These are phyloP conservation scores for Fusarium sp. DNA, from an alignment of 2,329 filamentous ascomycete species.

Conservation along the genomic window DNA sequence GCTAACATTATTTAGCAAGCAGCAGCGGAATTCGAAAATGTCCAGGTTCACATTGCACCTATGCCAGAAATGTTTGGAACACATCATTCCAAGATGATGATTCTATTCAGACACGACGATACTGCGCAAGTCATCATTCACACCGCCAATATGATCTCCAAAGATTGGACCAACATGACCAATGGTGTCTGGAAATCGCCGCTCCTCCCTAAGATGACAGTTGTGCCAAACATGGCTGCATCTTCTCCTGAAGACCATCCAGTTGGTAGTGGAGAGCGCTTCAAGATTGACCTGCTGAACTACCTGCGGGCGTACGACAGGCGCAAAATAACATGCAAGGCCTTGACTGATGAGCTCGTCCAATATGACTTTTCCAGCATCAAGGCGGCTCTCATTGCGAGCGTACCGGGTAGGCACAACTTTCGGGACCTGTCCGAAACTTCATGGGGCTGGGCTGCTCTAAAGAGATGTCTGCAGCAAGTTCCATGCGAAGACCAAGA, in stretches of 20 bases:
- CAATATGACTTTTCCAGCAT: slow-evolving; percentile 74
- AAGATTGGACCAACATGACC: slow-evolving; percentile 88
- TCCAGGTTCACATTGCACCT: slow-evolving; percentile 74
- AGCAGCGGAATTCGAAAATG: slow-evolving; percentile 68
- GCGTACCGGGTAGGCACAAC: slow-evolving; percentile 73
- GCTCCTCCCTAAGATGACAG: slow-evolving; percentile 61
- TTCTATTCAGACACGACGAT: slow-evolving; percentile 80
- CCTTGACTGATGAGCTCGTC: slow-evolving; percentile 64
- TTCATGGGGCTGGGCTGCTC: slow-evolving; percentile 77
- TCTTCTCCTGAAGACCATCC: slow-evolving; percentile 14
- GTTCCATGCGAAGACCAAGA: slow-evolving; percentile 56
- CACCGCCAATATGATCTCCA: slow-evolving; percentile 88
- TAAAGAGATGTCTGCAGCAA: slow-evolving; percentile 65
- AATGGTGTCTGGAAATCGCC: slow-evolving; percentile 85
- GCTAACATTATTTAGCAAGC: slow-evolving; percentile 58
- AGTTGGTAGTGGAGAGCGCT: slow-evolving; percentile 69
- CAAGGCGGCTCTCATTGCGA: slow-evolving; percentile 76
- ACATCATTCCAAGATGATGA: slow-evolving; percentile 85
- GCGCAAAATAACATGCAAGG: slow-evolving; percentile 59
- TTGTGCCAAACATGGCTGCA: slow-evolving; percentile 14
- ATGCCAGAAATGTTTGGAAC: slow-evolving; percentile 88
- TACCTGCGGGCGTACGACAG: slow-evolving; percentile 76
- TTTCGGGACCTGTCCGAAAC: slow-evolving; percentile 58
- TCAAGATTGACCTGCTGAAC: slow-evolving; percentile 76
- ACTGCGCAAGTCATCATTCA: slow-evolving; percentile 82